Evolutionary conservation across 805 yeast species (phyloP).

Genomic region (Candida vartiovaarae): DNA sequence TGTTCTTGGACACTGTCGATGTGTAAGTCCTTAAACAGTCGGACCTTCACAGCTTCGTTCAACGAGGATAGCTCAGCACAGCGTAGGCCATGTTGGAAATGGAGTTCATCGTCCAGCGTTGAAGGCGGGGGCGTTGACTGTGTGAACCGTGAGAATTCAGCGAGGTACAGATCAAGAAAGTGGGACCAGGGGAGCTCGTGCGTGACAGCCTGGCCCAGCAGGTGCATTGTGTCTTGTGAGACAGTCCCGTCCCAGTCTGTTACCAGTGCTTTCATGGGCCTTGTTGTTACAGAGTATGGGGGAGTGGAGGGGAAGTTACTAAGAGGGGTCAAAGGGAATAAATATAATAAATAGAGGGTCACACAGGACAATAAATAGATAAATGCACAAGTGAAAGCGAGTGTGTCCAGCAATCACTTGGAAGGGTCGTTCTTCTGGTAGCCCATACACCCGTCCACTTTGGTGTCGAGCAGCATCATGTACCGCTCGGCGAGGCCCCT

Average conservation of each 20-base stretch:
- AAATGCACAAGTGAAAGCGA: not conserved
- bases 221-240: constrained; percentile 48
- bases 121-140: constrained; percentile 25
- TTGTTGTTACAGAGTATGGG: too few relatives aligned
- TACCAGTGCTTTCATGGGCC: constrained; percentile 26
- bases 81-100: constrained; percentile 38
- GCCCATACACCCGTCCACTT: constrained; percentile 69
- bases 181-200: constrained; percentile 33
- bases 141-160: constrained; percentile 28
- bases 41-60: constrained; percentile 29
- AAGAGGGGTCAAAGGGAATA: not conserved
- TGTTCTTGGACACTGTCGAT: constrained; percentile 26
- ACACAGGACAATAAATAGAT: not conserved
- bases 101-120: constrained; percentile 34
- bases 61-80: constrained; percentile 44
- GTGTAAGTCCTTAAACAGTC: constrained; percentile 37
- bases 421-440: constrained; percentile 86
- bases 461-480: constrained; percentile 62
- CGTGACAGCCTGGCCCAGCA: constrained; percentile 43
- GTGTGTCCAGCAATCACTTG: constrained; percentile 33
- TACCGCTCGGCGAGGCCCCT: constrained; percentile 70
- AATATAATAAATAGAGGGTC: not conserved
- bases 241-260: constrained; percentile 67
- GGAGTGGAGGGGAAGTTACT: too few relatives aligned
- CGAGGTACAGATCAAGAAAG: constrained; percentile 37